phyloP scores from a whole-genome alignment of 257 asterid genomes.

The Ilex aquifolium region DNA sequence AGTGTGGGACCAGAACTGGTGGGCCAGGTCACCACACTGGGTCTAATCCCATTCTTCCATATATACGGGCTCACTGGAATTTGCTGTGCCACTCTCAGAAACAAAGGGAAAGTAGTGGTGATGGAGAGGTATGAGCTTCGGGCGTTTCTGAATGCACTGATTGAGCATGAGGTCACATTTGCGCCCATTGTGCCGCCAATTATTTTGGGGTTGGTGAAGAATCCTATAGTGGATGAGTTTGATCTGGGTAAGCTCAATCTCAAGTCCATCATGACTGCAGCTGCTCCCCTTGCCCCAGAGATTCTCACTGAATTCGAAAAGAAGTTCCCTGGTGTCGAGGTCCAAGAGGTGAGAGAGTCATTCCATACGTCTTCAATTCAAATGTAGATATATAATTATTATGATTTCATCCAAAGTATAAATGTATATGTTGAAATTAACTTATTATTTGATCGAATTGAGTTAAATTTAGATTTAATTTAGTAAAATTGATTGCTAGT shows the following conservation, averaged over 20 bases:
- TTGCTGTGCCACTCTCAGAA: constrained; percentile 82
- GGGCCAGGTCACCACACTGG: constrained; percentile 69
- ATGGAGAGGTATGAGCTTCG: constrained; percentile 81
- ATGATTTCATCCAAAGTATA: too few species aligned
- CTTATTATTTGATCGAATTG: too few species aligned
- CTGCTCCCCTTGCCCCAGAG: constrained; percentile 94
- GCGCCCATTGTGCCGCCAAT: constrained; percentile 94
- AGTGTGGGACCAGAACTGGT: constrained; percentile 74
- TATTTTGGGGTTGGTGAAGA: constrained; percentile 74
- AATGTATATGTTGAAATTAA: too few species aligned
- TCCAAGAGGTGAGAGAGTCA: constrained; percentile 63
- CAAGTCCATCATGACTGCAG: constrained; percentile 81
- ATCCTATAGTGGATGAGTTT: constrained; percentile 76
- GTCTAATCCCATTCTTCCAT: constrained; percentile 84
- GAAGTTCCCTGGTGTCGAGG: constrained; percentile 71
- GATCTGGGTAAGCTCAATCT: constrained; percentile 66
- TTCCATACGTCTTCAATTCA: too few species aligned
- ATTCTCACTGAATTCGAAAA: constrained; percentile 61
- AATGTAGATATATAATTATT: too few species aligned
- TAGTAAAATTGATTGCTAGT: too few species aligned
- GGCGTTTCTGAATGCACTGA: constrained; percentile 50
- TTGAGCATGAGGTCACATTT: constrained; percentile 64
- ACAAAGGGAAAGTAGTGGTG: constrained; percentile 89
- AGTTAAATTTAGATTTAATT: too few species aligned
- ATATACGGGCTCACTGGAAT: constrained; percentile 89